Percentiles rank a stretch among this genome's conserved stretches.
These are phyloP conservation scores for Exophiala oligosperma DNA, from an alignment of 2,329 filamentous ascomycete genomes.

Conservation along the genomic window DNA sequence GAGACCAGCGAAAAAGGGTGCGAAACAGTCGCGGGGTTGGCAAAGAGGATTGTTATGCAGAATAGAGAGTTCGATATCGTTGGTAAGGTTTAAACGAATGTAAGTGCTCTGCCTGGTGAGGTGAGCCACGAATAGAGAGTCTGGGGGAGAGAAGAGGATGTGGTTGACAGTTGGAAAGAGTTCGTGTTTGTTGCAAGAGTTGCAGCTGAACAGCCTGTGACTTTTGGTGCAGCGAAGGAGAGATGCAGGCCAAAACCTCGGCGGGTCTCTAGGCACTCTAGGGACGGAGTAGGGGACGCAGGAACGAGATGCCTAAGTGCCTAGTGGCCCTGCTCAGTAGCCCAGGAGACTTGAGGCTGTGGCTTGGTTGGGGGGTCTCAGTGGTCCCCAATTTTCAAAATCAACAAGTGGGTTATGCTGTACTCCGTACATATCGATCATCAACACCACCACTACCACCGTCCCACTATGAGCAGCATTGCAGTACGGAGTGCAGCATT, in stretches of 20 bases:
- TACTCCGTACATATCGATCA: too few species aligned
- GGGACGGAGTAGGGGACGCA: not conserved
- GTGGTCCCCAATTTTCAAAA: too few species aligned
- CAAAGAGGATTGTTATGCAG: not conserved
- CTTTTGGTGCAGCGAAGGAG: not conserved
- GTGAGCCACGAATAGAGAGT: conserved; percentile 6
- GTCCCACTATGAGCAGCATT: too few species aligned
- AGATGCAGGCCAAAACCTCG: not conserved
- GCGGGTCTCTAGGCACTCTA: not conserved
- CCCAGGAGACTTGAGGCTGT: too few species aligned
- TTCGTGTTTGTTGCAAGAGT: conserved; percentile 1
- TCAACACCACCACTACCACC: too few species aligned
- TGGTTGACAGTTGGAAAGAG: not conserved
- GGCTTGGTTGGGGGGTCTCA: too few species aligned
- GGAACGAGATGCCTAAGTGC: not conserved
- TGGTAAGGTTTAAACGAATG: conserved; percentile 13
- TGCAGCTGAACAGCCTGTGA: not conserved
- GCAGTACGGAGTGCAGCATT: too few species aligned
- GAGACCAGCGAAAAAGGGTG: not conserved
- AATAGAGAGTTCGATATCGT: not conserved
- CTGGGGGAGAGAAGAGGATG: not conserved
- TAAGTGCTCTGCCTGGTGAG: conserved; percentile 8
- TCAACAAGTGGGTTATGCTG: too few species aligned
- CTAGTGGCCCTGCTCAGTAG: not conserved
- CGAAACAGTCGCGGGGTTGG: not conserved